A percentile compares a stretch with the other conserved stretches of the same genome.
These are phyloP conservation scores for Abortiporus biennis DNA, from an alignment of 1,284 basidiomycete species.

Conservation along the genomic window DNA sequence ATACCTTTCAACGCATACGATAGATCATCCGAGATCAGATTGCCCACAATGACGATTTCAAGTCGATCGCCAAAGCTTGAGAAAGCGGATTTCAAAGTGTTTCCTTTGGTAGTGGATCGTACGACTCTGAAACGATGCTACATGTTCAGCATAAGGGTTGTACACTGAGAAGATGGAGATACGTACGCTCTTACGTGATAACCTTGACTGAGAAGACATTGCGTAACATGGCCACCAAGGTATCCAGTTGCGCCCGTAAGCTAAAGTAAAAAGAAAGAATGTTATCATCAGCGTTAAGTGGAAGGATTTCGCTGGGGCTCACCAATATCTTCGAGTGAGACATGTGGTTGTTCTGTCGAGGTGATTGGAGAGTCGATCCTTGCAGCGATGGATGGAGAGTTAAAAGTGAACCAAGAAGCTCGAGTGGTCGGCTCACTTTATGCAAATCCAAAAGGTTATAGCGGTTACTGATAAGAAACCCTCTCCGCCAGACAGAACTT, in stretches of 20 bases:
- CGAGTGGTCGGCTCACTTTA: too few relatives aligned
- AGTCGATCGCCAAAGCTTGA: slow-evolving; percentile 2
- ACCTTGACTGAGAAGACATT: slow-evolving; percentile 3
- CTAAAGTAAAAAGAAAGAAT: too few relatives aligned
- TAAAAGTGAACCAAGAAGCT: too few relatives aligned
- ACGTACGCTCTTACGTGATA: slow-evolving; percentile 8
- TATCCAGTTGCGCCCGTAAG: slow-evolving; percentile 8
- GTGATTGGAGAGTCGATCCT: too few relatives aligned
- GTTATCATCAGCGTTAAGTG: too few relatives aligned
- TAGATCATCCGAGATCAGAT: slow-evolving; percentile 6
- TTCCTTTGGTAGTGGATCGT: slow-evolving; percentile 1
- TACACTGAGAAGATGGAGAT: background rate
- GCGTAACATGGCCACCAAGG: slow-evolving; percentile 7
- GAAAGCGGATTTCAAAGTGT: background rate
- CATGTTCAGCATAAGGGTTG: background rate
- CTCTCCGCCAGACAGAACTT: too few relatives aligned
- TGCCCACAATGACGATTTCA: slow-evolving; percentile 6
- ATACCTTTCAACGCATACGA: slow-evolving; percentile 5
- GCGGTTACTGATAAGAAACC: too few relatives aligned
- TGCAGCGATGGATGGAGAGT: too few relatives aligned
- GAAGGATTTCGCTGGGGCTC: too few relatives aligned
- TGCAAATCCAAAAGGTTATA: too few relatives aligned
- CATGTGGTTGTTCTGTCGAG: too few relatives aligned
- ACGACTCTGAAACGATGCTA: background rate
- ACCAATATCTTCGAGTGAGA: too few relatives aligned